phyloP scores from a whole-genome alignment of 805 yeast genomes.

The Myxozyma melibiosi region DNA sequence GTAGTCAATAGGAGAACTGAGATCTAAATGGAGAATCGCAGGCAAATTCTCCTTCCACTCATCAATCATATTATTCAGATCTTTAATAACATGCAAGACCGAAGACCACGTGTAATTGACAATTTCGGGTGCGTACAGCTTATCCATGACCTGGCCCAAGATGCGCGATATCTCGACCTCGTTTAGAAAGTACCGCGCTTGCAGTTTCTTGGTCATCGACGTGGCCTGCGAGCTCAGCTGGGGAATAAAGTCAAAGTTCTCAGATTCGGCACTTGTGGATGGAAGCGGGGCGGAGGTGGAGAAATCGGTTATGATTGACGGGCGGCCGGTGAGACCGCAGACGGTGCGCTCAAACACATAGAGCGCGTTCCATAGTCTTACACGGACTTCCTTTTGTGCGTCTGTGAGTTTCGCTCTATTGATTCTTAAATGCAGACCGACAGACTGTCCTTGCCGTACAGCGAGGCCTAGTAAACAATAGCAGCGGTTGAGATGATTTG shows the following conservation, averaged over 20 bases:
- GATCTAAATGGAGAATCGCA: neutral
- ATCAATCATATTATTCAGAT: constrained; percentile 6
- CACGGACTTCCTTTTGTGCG: constrained; percentile 23
- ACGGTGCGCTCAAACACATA: constrained; percentile 25
- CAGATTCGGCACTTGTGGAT: constrained; percentile 16
- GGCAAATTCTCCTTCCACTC: constrained; percentile 20
- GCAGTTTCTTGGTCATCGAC: constrained; percentile 1
- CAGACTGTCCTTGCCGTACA: constrained; percentile 21
- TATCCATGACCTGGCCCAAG: constrained; percentile 22
- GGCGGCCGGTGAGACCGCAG: constrained; percentile 25
- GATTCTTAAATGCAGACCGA: constrained; percentile 22
- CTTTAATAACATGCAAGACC: constrained; percentile 13
- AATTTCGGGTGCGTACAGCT: constrained; percentile 20
- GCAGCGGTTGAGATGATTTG: constrained; percentile 21
- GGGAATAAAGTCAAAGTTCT: constrained; percentile 20
- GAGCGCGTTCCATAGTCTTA: constrained; percentile 21
- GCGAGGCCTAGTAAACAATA: constrained; percentile 26
- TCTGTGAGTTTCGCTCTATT: constrained; percentile 17
- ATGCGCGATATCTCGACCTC: constrained; percentile 15
- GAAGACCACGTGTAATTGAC: constrained; percentile 12
- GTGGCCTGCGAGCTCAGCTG: constrained; percentile 9
- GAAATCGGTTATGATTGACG: constrained; percentile 21
- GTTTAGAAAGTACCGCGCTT: constrained; percentile 11
- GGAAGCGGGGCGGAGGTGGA: constrained; percentile 19
- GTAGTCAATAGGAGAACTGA: neutral